A percentile compares a stretch with the other conserved stretches of the same genome.
Conservation (phyloP, 495 filamentous ascomycete species). For the Pyronema domesticum region DNA sequence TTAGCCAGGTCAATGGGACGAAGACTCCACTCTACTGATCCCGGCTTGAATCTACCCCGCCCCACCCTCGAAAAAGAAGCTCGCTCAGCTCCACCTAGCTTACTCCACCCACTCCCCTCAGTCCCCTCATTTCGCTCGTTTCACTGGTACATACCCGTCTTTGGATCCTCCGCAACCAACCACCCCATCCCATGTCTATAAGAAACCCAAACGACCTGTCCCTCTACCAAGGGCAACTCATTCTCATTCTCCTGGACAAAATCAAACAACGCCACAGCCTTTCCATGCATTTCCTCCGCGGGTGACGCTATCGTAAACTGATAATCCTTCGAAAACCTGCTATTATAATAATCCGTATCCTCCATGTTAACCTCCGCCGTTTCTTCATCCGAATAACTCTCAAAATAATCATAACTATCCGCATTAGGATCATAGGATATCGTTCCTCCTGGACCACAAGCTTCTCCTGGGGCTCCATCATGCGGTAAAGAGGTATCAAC, state of each 20-base stretch:
- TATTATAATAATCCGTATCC: slow-evolving; percentile 15
- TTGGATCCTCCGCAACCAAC: slow-evolving; percentile 94
- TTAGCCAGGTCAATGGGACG: no score
- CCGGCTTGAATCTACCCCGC: background rate
- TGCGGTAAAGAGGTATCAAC: slow-evolving; percentile 11
- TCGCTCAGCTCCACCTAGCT: background rate
- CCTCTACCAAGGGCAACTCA: slow-evolving; percentile 79
- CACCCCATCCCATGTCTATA: slow-evolving; percentile 93
- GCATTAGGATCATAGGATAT: slow-evolving; percentile 19
- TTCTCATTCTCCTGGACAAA: slow-evolving; percentile 93
- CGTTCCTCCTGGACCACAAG: slow-evolving; percentile 17
- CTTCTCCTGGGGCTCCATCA: slow-evolving; percentile 19
- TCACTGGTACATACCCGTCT: slow-evolving; percentile 37
- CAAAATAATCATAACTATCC: slow-evolving; percentile 12
- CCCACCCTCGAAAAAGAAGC: background rate
- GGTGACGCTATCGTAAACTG: slow-evolving; percentile 89
- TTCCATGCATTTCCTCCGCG: slow-evolving; percentile 94
- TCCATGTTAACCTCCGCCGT: slow-evolving; percentile 26
- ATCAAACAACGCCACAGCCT: slow-evolving; percentile 87
- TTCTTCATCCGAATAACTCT: slow-evolving; percentile 23
- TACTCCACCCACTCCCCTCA: background rate
- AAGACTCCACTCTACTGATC: no score
- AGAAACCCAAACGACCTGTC: slow-evolving; percentile 90
- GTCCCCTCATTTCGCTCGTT: no score
- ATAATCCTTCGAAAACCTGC: slow-evolving; percentile 48